Evolutionary conservation across 306 rosid genomes (phyloP), one percentile per base, ranked within the genome.

Genomic region (Gastrolobium bilobum): DNA sequence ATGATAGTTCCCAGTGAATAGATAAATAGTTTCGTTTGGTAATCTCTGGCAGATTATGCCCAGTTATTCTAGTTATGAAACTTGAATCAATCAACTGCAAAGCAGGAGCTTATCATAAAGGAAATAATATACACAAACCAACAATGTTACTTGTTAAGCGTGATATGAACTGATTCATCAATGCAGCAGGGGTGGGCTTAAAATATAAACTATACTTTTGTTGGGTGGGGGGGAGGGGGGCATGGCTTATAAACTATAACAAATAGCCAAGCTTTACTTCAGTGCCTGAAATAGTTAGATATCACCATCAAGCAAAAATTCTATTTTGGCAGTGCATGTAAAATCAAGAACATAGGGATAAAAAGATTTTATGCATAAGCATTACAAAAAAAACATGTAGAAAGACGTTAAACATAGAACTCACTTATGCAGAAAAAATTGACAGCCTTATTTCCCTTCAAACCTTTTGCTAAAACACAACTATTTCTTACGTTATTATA

Each of bases 41-140:
- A 79, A 59, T 56, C 15, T n/a, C 10, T 5, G 10, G 58, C 15
- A 79, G 26, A 58, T 47, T 47, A 59, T 50, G 54, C 73, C 26
- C n/a, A 43, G 14, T 29, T 46, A 15, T 59, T 67, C 66, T 52
- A 68, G 66, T 50, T 30, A 38, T 71, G 20, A 33, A 79, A 57
- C 52, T 9, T 10, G 51, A 50, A 73, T 20, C 52, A 51, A 73
- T 14, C 30, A 78, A 48, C 39, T 20, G 50, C 51, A 71, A 63
- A 34, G 35, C 8, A 73, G 4, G 34, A 56, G 42, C 14, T 42
- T 42, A 30, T 47, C 30, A 72, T n/a, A 39, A 37, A 52, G 10
- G 6, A 63, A 39, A 69, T 29, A 59, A 57, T 48, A 3, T 35
- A 26, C 61, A 20, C 61, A 20, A 34, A 68, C 47, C 31, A 59